phyloP scores from a whole-genome alignment of 305 asterid species.

The Fraxinus albicans region DNA sequence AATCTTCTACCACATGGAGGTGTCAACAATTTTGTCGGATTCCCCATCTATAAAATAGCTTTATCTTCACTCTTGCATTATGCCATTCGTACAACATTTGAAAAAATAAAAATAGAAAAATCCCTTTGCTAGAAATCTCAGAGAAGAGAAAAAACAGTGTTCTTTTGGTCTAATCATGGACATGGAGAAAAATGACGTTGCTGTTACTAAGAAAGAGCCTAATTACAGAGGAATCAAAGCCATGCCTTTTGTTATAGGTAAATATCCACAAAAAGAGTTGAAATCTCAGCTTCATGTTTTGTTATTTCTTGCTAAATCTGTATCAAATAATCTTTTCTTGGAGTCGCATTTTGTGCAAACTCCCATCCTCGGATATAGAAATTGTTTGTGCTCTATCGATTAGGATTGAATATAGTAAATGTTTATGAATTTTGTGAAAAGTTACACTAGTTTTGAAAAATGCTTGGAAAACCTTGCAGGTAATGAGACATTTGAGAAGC shows the following conservation, averaged over 20 bases:
- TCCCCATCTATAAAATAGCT: background rate
- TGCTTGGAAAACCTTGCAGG: constrained; percentile 30
- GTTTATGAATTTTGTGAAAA: background rate
- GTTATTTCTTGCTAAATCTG: background rate
- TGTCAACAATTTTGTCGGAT: background rate
- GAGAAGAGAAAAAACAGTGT: background rate
- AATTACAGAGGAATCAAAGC: constrained; percentile 70
- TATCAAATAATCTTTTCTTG: background rate
- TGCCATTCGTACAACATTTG: background rate
- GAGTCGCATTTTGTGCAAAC: background rate
- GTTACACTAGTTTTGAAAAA: background rate
- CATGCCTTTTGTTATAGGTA: constrained; percentile 73
- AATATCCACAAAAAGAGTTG: background rate
- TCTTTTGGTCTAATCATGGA: constrained; percentile 6
- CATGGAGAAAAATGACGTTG: constrained; percentile 16
- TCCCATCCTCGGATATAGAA: background rate
- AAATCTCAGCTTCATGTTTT: background rate
- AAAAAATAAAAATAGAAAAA: background rate
- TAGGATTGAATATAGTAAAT: background rate
- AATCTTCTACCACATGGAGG: background rate
- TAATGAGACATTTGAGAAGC: constrained; percentile 87
- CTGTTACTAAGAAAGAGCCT: constrained; percentile 18
- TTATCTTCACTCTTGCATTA: background rate
- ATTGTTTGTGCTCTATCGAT: background rate
- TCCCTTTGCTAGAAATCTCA: background rate